Conservation (phyloP, 192 early-diverging fungal species). For the Backusella macrospora region DNA sequence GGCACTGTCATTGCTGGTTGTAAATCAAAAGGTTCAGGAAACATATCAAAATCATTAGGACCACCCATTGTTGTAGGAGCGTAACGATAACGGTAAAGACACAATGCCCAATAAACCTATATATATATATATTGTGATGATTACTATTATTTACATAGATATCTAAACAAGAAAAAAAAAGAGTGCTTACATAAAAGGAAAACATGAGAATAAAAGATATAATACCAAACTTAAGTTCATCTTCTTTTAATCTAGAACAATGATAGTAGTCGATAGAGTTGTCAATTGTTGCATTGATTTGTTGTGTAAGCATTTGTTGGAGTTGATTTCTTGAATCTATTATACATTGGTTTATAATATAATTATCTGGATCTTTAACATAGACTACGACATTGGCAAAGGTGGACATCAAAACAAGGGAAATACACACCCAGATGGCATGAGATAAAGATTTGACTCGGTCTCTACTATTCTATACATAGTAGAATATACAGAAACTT, state of each 20-base stretch:
- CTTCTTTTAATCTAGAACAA: slow-evolving; percentile 32
- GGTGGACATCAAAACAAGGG: slow-evolving; percentile 23
- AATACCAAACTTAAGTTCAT: slow-evolving; percentile 40
- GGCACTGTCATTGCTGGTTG: background rate
- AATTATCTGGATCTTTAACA: slow-evolving; percentile 17
- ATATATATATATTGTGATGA: too few relatives aligned
- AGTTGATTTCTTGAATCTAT: slow-evolving; percentile 11
- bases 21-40: background rate
- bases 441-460: slow-evolving; percentile 24
- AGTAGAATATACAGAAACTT: too few relatives aligned
- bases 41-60: background rate
- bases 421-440: slow-evolving; percentile 30
- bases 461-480: slow-evolving; percentile 21
- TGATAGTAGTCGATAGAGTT: slow-evolving; percentile 29
- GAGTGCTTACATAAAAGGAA: slow-evolving; percentile 39
- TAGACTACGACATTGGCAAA: slow-evolving; percentile 39
- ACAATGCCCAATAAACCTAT: slow-evolving; percentile 27
- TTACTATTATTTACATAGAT: background rate
- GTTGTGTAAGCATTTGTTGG: background rate
- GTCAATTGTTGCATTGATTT: background rate
- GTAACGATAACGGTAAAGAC: background rate
- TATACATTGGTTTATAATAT: slow-evolving; percentile 24
- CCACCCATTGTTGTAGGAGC: background rate
- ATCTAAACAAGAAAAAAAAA: too few relatives aligned
- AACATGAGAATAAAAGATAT: slow-evolving; percentile 32